A percentile compares a stretch with the other conserved stretches of the same genome.
Conservation (phyloP, 306 rosid genomes). For the Citrullus mucosospermus region DNA sequence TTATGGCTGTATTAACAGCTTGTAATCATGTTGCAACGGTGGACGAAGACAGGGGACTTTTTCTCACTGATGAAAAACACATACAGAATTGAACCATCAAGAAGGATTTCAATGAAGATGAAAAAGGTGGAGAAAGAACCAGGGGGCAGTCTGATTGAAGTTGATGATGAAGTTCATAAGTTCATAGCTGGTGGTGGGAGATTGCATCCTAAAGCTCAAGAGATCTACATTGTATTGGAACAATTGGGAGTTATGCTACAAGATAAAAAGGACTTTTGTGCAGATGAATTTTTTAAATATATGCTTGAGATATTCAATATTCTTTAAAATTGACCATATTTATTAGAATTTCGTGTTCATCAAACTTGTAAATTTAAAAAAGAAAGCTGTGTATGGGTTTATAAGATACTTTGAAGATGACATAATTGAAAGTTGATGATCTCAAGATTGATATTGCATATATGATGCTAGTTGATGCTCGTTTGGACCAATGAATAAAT, state of each 20-base stretch:
- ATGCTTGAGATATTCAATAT: no score
- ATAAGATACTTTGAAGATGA: no score
- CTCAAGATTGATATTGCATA: no score
- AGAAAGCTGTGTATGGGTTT: no score
- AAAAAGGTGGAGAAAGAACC: conserved; percentile 59
- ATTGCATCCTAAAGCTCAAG: conserved; percentile 43
- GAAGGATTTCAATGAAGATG: conserved; percentile 54
- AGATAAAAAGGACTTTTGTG: background rate
- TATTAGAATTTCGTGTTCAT: no score
- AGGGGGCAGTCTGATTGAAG: conserved; percentile 77
- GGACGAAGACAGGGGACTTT: conserved; percentile 37
- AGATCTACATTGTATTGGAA: conserved; percentile 46
- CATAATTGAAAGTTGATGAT: no score
- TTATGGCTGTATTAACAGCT: conserved; percentile 68
- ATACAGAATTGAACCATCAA: conserved; percentile 46
- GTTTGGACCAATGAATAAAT: no score
- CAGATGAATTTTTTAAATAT: no score
- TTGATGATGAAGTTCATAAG: conserved; percentile 66
- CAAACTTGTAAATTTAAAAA: no score
- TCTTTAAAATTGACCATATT: no score
- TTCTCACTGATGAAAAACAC: conserved; percentile 35
- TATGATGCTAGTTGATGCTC: no score
- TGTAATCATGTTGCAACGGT: conserved; percentile 60
- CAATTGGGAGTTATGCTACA: conserved; percentile 13
- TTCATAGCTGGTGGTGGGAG: conserved; percentile 68